Percentiles rank a stretch among this genome's conserved stretches.
These are phyloP conservation scores for Termitomyces sp. DNA, from an alignment of 768 basidiomycete species.

Conservation along the genomic window DNA sequence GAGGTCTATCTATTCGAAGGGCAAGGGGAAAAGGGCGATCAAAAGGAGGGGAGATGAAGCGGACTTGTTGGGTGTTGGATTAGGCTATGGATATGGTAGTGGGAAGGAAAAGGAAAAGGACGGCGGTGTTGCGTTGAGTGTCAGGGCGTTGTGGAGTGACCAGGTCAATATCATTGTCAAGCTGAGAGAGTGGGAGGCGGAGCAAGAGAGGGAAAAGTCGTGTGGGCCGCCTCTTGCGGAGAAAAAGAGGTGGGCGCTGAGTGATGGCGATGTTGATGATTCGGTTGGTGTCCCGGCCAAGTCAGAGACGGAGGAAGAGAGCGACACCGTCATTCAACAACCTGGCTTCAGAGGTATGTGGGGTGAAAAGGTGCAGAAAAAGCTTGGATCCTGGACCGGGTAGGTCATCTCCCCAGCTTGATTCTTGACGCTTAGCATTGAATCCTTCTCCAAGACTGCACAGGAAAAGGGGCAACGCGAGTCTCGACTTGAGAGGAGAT, in stretches of 20 bases:
- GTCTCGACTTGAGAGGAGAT: constrained; percentile 13
- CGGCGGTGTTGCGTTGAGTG: constrained; percentile 28
- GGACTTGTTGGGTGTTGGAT: constrained; percentile 11
- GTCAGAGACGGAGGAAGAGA: constrained; percentile 43
- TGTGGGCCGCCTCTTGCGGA: not conserved
- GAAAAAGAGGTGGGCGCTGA: constrained; percentile 20
- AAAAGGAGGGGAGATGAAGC: constrained; percentile 15
- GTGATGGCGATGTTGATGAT: constrained; percentile 37
- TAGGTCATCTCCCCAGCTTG: constrained; percentile 15
- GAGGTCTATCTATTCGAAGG: constrained; percentile 29
- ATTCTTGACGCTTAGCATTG: not conserved
- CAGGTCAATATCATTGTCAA: constrained; percentile 29
- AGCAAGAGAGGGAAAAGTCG: constrained; percentile 8
- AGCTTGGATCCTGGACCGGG: constrained; percentile 41
- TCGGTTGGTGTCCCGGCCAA: constrained; percentile 11
- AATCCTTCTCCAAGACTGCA: constrained; percentile 13
- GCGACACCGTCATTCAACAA: constrained; percentile 22
- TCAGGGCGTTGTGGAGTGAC: constrained; percentile 41
- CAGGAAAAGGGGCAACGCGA: constrained; percentile 16
- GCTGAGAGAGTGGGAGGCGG: constrained; percentile 32
- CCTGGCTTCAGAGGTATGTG: constrained; percentile 31
- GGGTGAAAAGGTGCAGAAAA: constrained; percentile 37
- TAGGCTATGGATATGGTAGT: constrained; percentile 9
- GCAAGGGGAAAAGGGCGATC: constrained; percentile 14
- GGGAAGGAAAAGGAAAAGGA: constrained; percentile 24